Base-by-base conservation (phyloP, 2,329 filamentous ascomycete genomes). In the Fusarium sp. region DNA sequence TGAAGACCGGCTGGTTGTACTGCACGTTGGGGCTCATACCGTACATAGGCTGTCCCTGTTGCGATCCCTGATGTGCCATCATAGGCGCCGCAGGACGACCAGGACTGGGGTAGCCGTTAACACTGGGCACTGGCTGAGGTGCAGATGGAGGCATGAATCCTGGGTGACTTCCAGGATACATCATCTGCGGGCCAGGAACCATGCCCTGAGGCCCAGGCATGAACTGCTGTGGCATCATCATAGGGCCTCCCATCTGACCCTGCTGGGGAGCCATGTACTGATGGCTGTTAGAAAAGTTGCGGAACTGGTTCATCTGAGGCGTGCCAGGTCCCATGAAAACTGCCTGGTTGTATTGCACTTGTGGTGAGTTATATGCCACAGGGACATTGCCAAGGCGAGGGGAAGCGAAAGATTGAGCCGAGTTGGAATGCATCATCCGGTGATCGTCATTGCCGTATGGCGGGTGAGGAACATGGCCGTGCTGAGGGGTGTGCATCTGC, bases 61-160 rank as follows among this genome's bases (percentile, higher is more conserved):
- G 95, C 27, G 94, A 97, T 56, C 93, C 93, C 80, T 97, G 93
- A 70, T 94, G 94, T 74, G 90, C 92, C 95, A 98, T 98, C 90
- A 96, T 93, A 3, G 93, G 90, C 14, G 96, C 93, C 20, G 83
- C 78, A 27, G 90, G 89, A 47, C 94, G 88, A 57, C 93, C 90
- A 1, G 95, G 95, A 76, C 95, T 97, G n/a, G 93, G 92, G 75
- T 92, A 97, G 17, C 93, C 93, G 71, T 90, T 92, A 9, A 87
- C 84, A 43, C 87, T 92, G 20, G 90, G 88, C 55, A 88, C 85
- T 10, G 82, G 79, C 69, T 88, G 87, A 27, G 85, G 87, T 3
- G 83, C 85, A 40, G 82, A 81, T 8, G 85, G 83, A 32, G 79
- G 90, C 84, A 87, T 94, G 85, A 82, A 92, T 80, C 81, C 92